Percentiles rank a stretch among this genome's conserved stretches.
Evolutionary conservation across 1,139 yeast species (phyloP).

Genomic region (Spencermartinsiella ligniputridi): DNA sequence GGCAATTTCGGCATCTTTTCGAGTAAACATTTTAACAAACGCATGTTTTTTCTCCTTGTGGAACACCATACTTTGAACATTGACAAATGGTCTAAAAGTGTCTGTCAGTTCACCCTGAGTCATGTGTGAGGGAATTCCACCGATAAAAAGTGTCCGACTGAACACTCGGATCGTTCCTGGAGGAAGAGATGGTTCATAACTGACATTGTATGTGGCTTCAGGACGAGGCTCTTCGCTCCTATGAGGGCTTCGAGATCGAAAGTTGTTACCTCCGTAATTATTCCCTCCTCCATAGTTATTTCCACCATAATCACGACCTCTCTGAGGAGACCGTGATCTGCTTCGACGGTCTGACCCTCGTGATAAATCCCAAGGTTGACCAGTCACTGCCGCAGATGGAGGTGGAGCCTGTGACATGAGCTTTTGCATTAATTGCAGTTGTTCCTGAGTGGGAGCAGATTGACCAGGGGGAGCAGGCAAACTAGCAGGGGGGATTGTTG

Average conservation of each 20-base stretch:
- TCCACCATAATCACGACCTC: slow-evolving; percentile 19
- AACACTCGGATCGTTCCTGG: slow-evolving; percentile 77
- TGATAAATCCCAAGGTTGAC: slow-evolving; percentile 14
- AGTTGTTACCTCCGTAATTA: background rate
- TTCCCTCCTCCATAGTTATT: slow-evolving; percentile 24
- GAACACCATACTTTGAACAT: slow-evolving; percentile 84
- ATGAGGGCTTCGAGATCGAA: slow-evolving; percentile 25
- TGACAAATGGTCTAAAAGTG: slow-evolving; percentile 78
- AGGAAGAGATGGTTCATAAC: slow-evolving; percentile 67
- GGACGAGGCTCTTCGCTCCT: slow-evolving; percentile 2
- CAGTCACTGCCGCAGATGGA: slow-evolving; percentile 10
- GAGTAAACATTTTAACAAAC: slow-evolving; percentile 91
- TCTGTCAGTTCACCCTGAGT: slow-evolving; percentile 62
- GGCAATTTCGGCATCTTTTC: slow-evolving; percentile 86
- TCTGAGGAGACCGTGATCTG: slow-evolving; percentile 48
- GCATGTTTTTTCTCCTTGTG: slow-evolving; percentile 92
- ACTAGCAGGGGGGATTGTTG: slow-evolving; percentile 5
- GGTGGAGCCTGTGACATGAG: slow-evolving; percentile 2
- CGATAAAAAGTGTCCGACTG: slow-evolving; percentile 87
- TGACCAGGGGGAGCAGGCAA: background rate
- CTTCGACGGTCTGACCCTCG: slow-evolving; percentile 17
- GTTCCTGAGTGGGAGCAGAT: background rate
- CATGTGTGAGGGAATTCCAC: slow-evolving; percentile 86
- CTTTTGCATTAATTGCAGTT: background rate
- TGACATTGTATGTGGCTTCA: slow-evolving; percentile 45